Evolutionary conservation across 2,329 filamentous ascomycete genomes (phyloP), one percentile per base, ranked within the genome.

Genomic region (Gnomoniopsis sp.): DNA sequence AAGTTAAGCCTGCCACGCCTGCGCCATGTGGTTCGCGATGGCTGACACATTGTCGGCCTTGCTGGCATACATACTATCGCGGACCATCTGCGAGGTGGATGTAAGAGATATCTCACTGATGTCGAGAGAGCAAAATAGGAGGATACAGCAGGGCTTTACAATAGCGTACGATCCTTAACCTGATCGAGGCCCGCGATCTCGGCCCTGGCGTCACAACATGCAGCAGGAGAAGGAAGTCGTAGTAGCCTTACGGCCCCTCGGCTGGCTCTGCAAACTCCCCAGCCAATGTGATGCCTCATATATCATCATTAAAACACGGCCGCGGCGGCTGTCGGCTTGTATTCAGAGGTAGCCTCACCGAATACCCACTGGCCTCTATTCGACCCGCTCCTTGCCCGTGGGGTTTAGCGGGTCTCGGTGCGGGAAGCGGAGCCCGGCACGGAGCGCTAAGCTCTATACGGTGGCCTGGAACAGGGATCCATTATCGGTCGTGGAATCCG

Each of bases 281-380:
- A 51, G 54, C 38, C 48, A 22, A 57, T 50, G 49, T 38, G 23
- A 38, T 33, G 43, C 53, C 58, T 30, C 33, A 43, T 14, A 38
- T 41, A 49, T 30, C 44, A 23, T 44, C 23, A 49, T 23, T 46
- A 3, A 22, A 38, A 11, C 15, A 48, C 49, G 43, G 55, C 55
- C 23, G 49, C 56, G 53, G 55, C 55, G 55, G 55, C 19, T 57
- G 23, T 57, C 55, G 58, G 58, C 36, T 47, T 21, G 21, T 7
- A 26, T 7, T 2, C 3, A 33, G 51, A 46, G 26, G 46, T 22
- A n/a, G n/a, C 34, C 53, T 56, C 54, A 50, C 49, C n/a, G 53
- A 57, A 51, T 30, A 41, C 26, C 49, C 58, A 57, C 54, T 60
- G 47, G 53, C 33, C 17, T 26, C 44, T 51, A 41, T 47, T 36